These are phyloP conservation scores for Hypoxylon cercidicola DNA, from an alignment of 495 filamentous ascomycete species.

Conservation along the genomic window DNA sequence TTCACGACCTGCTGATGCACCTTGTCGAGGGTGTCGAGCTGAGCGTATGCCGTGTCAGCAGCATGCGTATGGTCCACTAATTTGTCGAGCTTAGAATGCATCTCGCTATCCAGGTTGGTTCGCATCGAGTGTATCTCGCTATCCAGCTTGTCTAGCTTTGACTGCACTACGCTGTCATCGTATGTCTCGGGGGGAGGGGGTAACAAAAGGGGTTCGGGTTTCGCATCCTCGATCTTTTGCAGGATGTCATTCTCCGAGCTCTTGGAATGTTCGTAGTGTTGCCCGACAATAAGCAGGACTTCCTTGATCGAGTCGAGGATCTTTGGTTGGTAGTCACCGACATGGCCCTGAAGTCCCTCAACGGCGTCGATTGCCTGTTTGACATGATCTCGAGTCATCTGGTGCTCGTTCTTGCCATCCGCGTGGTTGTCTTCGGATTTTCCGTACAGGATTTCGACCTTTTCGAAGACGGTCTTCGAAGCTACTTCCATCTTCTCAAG, in stretches of 20 bases:
- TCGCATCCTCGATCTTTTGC: slow-evolving; percentile 64
- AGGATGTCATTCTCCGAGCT: slow-evolving; percentile 57
- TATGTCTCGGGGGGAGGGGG: slow-evolving; percentile 57
- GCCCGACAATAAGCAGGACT: slow-evolving; percentile 78
- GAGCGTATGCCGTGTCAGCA: slow-evolving; percentile 65
- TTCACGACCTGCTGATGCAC: slow-evolving; percentile 89
- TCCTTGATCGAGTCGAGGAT: slow-evolving; percentile 84
- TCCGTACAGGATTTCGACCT: slow-evolving; percentile 77
- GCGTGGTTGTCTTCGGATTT: slow-evolving; percentile 81
- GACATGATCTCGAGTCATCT: slow-evolving; percentile 79
- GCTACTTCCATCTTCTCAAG: slow-evolving; percentile 86
- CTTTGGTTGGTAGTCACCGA: slow-evolving; percentile 84
- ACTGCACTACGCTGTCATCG: slow-evolving; percentile 45
- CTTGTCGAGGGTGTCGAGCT: slow-evolving; percentile 81
- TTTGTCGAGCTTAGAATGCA: slow-evolving; percentile 88
- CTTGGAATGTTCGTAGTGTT: slow-evolving; percentile 82
- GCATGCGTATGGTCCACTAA: slow-evolving; percentile 73
- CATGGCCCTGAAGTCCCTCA: slow-evolving; percentile 77
- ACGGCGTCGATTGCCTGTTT: slow-evolving; percentile 75
- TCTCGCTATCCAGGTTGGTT: slow-evolving; percentile 61
- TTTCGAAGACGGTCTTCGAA: slow-evolving; percentile 81
- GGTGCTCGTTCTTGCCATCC: slow-evolving; percentile 77
- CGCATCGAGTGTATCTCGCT: slow-evolving; percentile 42
- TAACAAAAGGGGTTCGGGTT: slow-evolving; percentile 52
- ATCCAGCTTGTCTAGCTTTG: slow-evolving; percentile 47